Evolutionary conservation across 352 stramenopile genomes (phyloP), one percentile per base, ranked within the genome.

Genomic region (Sclerospora graminicola): DNA sequence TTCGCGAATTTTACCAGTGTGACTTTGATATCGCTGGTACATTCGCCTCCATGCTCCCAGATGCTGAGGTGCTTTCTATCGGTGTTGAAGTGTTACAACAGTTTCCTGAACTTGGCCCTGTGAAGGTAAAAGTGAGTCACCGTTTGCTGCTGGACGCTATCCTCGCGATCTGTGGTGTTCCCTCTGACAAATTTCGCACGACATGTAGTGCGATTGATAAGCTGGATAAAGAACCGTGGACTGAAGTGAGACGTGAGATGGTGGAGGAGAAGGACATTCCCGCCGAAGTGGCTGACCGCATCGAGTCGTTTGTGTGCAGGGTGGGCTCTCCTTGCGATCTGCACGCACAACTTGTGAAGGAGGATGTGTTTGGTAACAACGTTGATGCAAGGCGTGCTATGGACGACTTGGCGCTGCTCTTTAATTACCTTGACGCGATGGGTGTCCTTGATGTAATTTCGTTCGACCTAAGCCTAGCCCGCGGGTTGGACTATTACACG

Each of bases 1-100:
- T 98, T 70, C 84, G 96, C 36, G 96, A 99, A 58, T 99, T 99
- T 64, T 99, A 98, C 75, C 96, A 99, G 66, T 99, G 96, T 60
- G 96, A 99, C 54, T 98, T 98, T 45, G 96, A 99, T 64, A 96
- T 99, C 55, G 96, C 96, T 21, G 95, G 95, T 41, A 77, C 62
- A 28, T 98, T 97, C 62, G 70, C 82, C 39, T 65, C 82, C 4
- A 99, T 99, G 96, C 81, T 98, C 13, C 70, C 95, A 5, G 96
- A 99, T 54, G 90, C 96, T 19, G 96, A 99, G 59, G 96, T 97
- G 48, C 53, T 99, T 9, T 94, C 86, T 36, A 90, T 99, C 23
- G 94, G 83, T 29, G 88, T 95, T 53, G 95, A 98, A 48, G 76
- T 90, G 34, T 50, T 94, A 31, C 76, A 89, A 64, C 75, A 90